phyloP scores from a whole-genome alignment of 306 rosid species.

The Casuarina cunninghamiana region DNA sequence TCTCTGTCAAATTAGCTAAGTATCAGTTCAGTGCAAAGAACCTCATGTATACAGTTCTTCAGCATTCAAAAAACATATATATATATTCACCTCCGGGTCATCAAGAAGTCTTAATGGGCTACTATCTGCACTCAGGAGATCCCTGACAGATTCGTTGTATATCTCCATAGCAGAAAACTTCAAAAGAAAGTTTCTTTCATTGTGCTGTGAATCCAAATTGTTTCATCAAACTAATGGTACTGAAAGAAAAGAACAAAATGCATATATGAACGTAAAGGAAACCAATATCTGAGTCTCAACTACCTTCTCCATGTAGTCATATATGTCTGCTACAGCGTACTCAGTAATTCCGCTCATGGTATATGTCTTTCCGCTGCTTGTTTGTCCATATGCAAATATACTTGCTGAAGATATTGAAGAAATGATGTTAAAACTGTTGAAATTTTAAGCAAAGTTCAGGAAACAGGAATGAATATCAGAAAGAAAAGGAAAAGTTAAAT shows the following conservation, averaged over 20 bases:
- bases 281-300: conserved; percentile 5
- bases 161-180: conserved; percentile 95
- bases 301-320: conserved; percentile 69
- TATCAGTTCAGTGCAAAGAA: conserved; percentile 35
- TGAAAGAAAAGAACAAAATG: conserved; percentile 24
- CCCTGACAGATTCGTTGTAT: conserved; percentile 96
- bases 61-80: conserved; percentile 19
- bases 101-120: conserved; percentile 94
- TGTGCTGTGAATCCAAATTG: conserved; percentile 52
- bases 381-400: conserved; percentile 98
- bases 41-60: conserved; percentile 11
- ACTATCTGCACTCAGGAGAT: conserved; percentile 82
- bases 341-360: conserved; percentile 92
- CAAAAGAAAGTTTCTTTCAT: conserved; percentile 73
- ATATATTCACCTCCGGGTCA: conserved; percentile 86
- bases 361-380: conserved; percentile 97
- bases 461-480: conserved; percentile 16
- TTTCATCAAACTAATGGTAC: conserved; percentile 26
- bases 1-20: conserved; percentile 58
- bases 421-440: conserved; percentile 12
- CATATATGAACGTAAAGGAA: conserved; percentile 3
- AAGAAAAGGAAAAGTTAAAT: conserved; percentile 11
- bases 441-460: conserved; percentile 24
- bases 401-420: conserved; percentile 61
- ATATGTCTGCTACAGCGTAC: conserved; percentile 79